Evolutionary conservation across 768 basidiomycete species (phyloP), one percentile per base, ranked within the genome.

Genomic region (Calvatia gigantea): DNA sequence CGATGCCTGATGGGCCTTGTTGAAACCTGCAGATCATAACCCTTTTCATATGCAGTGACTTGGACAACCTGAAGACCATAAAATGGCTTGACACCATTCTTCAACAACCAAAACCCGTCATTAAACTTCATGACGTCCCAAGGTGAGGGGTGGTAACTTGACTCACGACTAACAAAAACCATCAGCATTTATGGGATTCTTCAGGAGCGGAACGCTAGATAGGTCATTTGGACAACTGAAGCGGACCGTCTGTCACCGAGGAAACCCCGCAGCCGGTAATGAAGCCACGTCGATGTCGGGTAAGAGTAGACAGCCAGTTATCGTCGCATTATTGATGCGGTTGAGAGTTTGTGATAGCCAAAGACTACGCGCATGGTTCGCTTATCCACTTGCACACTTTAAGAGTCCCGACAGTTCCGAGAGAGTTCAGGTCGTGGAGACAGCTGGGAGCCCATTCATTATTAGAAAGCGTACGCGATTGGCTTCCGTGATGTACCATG

Each of bases 21-120:
- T 9, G 87, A 71, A 37, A 88, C 84, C 56, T 82, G 78, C 6
- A 85, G 72, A 58, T 82, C 75, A 60, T 84, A 78, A 0, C 76
- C 80, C 29, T 76, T 71, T 12, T 70, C 69, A 43, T 77, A 76
- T 11, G 69, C 66, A 37, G 70, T 68, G 19, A 75, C 67, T 48
- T 82, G 77, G 31, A 79, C 79, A 33, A 85, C 84, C 61, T 87
- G 82, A 39, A 87, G 72, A 28, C 81, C 86, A 55, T 82, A 83
- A 57, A 75, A 76, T 11, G 83, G 75, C 62, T 81, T 83, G 54
- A 84, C 79, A 37, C 83, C 86, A 58, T 78, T 72, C 61, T 83
- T 83, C 60, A 83, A 68, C 21, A 86, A 75, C 85, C 84, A 88
- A 63, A 87, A 84, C 19, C 86, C 85, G 70, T 88, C 86, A 74